A percentile compares a stretch with the other conserved stretches of the same genome.
Conservation (phyloP, 257 asterid species). For the Solanum acaule region DNA sequence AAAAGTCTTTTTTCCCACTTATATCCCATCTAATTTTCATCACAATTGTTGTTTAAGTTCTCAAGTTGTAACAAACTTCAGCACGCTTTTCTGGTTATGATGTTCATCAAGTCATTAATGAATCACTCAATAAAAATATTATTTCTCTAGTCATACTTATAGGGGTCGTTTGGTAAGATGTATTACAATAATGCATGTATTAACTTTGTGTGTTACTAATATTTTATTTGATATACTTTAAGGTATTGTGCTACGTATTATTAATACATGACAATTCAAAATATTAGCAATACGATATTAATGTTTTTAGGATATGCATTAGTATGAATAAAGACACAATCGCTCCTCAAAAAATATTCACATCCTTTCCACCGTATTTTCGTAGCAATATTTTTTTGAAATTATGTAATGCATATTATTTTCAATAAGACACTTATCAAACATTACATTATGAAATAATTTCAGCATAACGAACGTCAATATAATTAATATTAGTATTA, state of each 20-base stretch:
- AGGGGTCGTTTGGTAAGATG: too few species aligned
- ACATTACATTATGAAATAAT: background rate
- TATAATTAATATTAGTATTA: too few species aligned
- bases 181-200: too few species aligned
- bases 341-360: background rate
- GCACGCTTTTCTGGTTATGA: rapidly evolving
- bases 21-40: background rate
- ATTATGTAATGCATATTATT: background rate
- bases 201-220: too few species aligned
- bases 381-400: background rate
- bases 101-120: background rate
- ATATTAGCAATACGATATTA: too few species aligned
- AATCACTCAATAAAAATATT: background rate
- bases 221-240: background rate
- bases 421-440: background rate
- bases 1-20: background rate
- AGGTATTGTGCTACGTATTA: background rate
- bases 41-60: background rate
- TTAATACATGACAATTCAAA: too few species aligned
- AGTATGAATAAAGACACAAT: background rate
- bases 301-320: too few species aligned
- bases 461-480: background rate
- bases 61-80: background rate
- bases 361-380: too few species aligned
- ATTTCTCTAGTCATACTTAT: background rate